These are phyloP conservation scores for Centrapalus pauciflorus DNA, from an alignment of 129 eudicot species.

Conservation along the genomic window DNA sequence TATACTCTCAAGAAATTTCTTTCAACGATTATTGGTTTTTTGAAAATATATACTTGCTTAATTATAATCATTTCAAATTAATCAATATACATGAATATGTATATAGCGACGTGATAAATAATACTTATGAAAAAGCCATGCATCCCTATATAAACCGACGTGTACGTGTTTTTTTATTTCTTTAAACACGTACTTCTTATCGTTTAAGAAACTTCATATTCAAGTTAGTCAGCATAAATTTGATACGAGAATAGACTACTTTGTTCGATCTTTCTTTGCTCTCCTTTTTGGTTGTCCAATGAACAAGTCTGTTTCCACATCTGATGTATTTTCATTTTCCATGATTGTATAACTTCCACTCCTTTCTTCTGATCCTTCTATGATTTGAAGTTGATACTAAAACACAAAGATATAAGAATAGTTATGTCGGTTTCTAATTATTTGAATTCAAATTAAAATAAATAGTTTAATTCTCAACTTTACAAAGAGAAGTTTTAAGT, in stretches of 20 bases:
- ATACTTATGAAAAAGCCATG: neutral
- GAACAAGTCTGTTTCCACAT: constrained; percentile 26
- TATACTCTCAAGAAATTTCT: too few relatives aligned
- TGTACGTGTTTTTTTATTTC: neutral
- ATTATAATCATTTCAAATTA: neutral
- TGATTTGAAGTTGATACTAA: constrained; percentile 21
- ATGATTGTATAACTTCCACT: neutral
- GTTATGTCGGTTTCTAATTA: neutral
- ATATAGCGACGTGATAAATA: constrained; percentile 2
- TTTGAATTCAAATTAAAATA: neutral
- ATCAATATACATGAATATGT: constrained; percentile 7
- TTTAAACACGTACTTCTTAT: neutral
- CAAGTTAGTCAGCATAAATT: neutral
- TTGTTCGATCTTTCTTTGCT: constrained; percentile 1
- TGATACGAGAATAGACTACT: neutral
- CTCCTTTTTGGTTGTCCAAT: constrained; percentile 20
- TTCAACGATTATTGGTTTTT: too few relatives aligned
- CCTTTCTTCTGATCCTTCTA: constrained; percentile 6
- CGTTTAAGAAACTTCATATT: neutral
- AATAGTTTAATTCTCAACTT: too few relatives aligned
- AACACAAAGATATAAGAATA: neutral
- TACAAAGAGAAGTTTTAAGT: too few relatives aligned
- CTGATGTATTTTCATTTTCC: constrained; percentile 12
- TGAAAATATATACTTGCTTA: neutral
- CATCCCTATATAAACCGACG: constrained; percentile 14